Evolutionary conservation across 305 asterid genomes (phyloP).

Genomic region (Fraxinus sp.): DNA sequence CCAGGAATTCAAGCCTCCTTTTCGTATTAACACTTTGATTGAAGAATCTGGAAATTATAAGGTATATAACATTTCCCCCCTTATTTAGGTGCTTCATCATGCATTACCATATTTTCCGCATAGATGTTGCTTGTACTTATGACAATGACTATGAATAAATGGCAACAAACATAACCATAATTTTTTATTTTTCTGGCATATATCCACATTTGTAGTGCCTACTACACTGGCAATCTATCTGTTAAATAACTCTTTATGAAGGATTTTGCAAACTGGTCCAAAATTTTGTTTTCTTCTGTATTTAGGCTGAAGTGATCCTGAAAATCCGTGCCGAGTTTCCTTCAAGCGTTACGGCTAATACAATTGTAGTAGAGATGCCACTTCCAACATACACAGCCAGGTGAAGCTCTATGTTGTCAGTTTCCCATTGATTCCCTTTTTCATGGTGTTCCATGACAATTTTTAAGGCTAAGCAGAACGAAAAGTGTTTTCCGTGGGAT

Average conservation of each 20-base stretch:
- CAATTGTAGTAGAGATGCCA: conserved; percentile 87
- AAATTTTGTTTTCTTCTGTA: conserved; percentile 23
- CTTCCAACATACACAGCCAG: conserved; percentile 87
- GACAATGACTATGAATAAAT: background rate
- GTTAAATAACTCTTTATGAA: conserved; percentile 4
- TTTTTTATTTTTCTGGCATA: conserved; percentile 17
- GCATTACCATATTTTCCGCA: background rate
- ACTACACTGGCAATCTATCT: conserved; percentile 1
- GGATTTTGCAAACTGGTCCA: conserved; percentile 20
- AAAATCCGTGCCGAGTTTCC: conserved; percentile 94
- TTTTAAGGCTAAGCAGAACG: background rate
- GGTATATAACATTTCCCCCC: conserved; percentile 40
- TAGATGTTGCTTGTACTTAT: conserved; percentile 5
- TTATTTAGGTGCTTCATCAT: background rate
- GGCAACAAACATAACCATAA: conserved; percentile 8
- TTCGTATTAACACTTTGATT: conserved; percentile 77
- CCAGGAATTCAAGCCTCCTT: conserved; percentile 99
- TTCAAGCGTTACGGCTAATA: conserved; percentile 81
- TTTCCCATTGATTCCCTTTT: background rate
- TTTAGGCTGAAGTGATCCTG: conserved; percentile 91
- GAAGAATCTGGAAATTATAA: conserved; percentile 91
- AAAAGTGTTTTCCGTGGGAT: background rate
- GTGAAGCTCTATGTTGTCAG: conserved; percentile 33
- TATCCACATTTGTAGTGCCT: conserved; percentile 16
- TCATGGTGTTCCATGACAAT: background rate